phyloP scores from a whole-genome alignment of 1,284 basidiomycete genomes.

The Papiliotrema terrestris region DNA sequence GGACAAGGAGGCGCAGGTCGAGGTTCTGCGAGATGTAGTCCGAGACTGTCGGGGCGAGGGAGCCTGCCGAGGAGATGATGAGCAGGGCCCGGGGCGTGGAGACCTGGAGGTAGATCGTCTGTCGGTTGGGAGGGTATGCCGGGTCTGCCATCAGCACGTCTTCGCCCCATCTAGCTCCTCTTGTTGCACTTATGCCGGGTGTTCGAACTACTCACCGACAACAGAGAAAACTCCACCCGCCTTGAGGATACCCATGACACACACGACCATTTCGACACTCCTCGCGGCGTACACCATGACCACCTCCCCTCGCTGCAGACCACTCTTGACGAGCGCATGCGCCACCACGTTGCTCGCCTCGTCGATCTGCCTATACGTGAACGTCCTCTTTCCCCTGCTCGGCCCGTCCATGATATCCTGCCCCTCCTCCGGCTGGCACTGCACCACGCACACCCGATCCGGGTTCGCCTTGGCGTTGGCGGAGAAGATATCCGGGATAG shows the following conservation, averaged over 20 bases:
- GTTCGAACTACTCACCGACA: constrained; percentile 62
- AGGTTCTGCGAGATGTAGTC: constrained; percentile 79
- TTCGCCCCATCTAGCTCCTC: background rate
- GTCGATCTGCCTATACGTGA: constrained; percentile 78
- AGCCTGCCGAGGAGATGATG: constrained; percentile 86
- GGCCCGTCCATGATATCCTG: constrained; percentile 46
- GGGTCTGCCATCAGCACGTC: constrained; percentile 62
- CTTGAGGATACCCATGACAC: constrained; percentile 95
- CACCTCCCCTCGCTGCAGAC: constrained; percentile 89
- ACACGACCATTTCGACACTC: constrained; percentile 93
- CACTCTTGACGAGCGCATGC: constrained; percentile 80
- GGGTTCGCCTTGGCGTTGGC: constrained; percentile 73
- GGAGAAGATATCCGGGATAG: constrained; percentile 91
- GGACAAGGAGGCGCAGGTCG: constrained; percentile 86
- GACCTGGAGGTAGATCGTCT: constrained; percentile 93
- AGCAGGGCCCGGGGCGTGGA: constrained; percentile 91
- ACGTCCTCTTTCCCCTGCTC: constrained; percentile 54
- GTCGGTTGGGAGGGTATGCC: constrained; percentile 90
- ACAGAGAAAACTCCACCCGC: constrained; percentile 97
- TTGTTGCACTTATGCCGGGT: background rate
- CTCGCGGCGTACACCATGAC: constrained; percentile 99
- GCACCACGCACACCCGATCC: constrained; percentile 75
- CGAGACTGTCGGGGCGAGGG: constrained; percentile 74
- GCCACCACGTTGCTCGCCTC: constrained; percentile 85
- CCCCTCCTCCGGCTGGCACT: constrained; percentile 58